Conservation (phyloP, 2,329 filamentous ascomycete genomes). For the Ascochyta viciae-villosae region DNA sequence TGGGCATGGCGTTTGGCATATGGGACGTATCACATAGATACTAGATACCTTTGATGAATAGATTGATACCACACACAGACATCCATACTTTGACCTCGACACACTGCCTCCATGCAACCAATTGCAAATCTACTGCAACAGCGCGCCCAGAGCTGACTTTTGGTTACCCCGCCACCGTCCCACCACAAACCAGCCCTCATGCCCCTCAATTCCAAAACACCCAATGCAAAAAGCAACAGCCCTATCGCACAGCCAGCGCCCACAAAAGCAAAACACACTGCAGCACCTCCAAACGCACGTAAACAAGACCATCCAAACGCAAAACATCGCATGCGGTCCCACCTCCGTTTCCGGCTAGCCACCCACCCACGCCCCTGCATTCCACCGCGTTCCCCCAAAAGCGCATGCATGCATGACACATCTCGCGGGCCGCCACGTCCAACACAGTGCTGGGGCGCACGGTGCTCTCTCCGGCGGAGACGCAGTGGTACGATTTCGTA, state of each 20-base stretch:
- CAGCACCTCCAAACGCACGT: not conserved
- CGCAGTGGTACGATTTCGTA: no score
- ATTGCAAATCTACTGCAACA: not conserved
- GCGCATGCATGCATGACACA: not conserved
- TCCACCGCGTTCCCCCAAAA: not conserved
- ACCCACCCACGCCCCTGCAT: not conserved
- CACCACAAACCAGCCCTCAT: not conserved
- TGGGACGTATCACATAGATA: conserved; percentile 24
- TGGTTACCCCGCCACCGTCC: not conserved
- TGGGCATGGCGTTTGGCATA: conserved; percentile 30
- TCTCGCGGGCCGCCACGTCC: not conserved
- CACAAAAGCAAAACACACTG: not conserved
- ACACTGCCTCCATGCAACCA: no score
- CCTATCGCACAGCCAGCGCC: not conserved
- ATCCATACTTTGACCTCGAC: no score
- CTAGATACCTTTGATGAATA: conserved; percentile 31
- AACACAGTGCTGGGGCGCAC: no score
- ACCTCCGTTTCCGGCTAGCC: conserved; percentile 8
- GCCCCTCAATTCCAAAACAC: conserved; percentile 2
- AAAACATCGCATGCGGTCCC: conserved; percentile 7
- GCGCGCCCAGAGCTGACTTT: not conserved
- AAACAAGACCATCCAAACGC: not conserved
- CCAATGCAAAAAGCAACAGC: conserved; percentile 3
- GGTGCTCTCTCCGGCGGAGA: no score
- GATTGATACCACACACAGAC: conserved; percentile 16